Evolutionary conservation across 495 filamentous ascomycete species (phyloP), one percentile per base, ranked within the genome.

Genomic region (Penicillium bovifimosum): DNA sequence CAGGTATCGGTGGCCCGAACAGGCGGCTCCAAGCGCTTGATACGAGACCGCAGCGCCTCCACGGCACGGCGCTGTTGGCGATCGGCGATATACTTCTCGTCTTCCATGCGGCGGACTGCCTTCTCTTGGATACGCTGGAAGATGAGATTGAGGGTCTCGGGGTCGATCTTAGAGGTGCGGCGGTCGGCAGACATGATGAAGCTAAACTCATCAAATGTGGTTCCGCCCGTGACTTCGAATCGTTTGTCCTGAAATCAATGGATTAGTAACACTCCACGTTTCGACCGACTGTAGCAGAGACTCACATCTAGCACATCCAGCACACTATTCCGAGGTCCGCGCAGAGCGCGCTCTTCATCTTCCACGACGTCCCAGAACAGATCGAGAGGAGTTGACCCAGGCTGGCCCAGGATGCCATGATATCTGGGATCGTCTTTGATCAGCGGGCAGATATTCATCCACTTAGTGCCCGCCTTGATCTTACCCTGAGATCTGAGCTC

Each of bases 341-440:
- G 85, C 13, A 97, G 72, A 16, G 84, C 82, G 43, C 86, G 81
- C 54, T 97, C 91, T 69, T 96, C 90, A 67, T 96, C 92, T 64
- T 96, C 92, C 13, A 97, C 80, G 43, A 91, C 78, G 69, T 99
- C 95, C 92, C 95, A 96, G 71, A 97, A 96, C 8, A 99, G 75
- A 52, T 99, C 93, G 53, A 96, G 76, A n/a, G 92, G 88, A 5
- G 82, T 87, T 4, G 93, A 96, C 46, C 95, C 95, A 36, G 82
- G 63, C 59, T 93, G 90, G 38, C 91, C 93, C 28, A 93, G 80
- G 73, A 96, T 87, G 41, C 82, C 87, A 62, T 76, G 79, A 71
- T 95, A 97, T 50, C 90, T 85, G 40, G 87, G 78, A 59, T 97
- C 93, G 59, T 87, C 76, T 56, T 87, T 80, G 58, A 99, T 81